Evolutionary conservation across 73 alveolate genomes (phyloP).

Genomic region (Loxodes magnus): DNA sequence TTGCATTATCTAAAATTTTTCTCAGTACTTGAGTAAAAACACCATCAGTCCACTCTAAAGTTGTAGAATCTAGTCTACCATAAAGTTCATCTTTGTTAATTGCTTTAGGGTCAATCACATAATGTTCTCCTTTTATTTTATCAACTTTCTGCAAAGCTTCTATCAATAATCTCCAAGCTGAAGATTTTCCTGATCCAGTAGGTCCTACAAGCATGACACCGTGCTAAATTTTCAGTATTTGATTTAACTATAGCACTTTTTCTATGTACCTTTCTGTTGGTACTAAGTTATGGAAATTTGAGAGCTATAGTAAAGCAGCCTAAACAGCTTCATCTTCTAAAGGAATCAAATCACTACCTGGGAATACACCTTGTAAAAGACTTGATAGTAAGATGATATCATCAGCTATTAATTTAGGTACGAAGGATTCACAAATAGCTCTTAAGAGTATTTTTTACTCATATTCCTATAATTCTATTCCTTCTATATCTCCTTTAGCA

Average conservation of each 20-base stretch:
- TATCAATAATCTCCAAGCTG: slow-evolving; percentile 97
- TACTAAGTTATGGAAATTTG: slow-evolving; percentile 60
- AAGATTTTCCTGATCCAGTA: slow-evolving; percentile 94
- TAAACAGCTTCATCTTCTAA: slow-evolving; percentile 82
- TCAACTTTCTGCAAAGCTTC: slow-evolving; percentile 93
- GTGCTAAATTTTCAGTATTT: slow-evolving; percentile 85
- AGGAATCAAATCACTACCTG: slow-evolving; percentile 91
- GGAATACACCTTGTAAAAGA: slow-evolving; percentile 97
- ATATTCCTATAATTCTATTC: slow-evolving; percentile 55
- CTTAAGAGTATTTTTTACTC: slow-evolving; percentile 93
- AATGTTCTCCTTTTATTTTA: slow-evolving; percentile 90
- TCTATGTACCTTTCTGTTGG: slow-evolving; percentile 74
- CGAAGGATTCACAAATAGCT: slow-evolving; percentile 96
- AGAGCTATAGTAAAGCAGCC: slow-evolving; percentile 56
- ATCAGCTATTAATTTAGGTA: slow-evolving; percentile 97
- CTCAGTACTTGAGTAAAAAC: slow-evolving; percentile 94
- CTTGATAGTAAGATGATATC: slow-evolving; percentile 87
- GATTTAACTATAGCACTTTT: slow-evolving; percentile 78
- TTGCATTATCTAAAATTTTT: slow-evolving; percentile 81
- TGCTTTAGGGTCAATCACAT: slow-evolving; percentile 98
- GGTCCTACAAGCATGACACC: slow-evolving; percentile 99
- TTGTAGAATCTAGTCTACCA: slow-evolving; percentile 97
- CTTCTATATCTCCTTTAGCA: slow-evolving; percentile 63
- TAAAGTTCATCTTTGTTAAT: slow-evolving; percentile 95
- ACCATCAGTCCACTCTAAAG: slow-evolving; percentile 99